phyloP scores from a whole-genome alignment of 129 eudicot species.

The Artemisia argyi region DNA sequence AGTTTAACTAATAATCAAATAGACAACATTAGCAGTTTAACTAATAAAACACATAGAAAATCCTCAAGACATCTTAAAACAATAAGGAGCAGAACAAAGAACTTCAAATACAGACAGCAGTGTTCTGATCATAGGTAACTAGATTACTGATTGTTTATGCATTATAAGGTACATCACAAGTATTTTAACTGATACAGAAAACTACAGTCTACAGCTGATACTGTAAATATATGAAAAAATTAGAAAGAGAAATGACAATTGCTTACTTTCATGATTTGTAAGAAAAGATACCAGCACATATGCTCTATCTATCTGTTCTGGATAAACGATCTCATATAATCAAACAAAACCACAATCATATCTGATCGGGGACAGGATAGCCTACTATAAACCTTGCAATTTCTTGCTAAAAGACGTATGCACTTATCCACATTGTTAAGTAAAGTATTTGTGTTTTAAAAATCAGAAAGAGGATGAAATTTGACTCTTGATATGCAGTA shows the following conservation, averaged over 20 bases:
- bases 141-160: constrained; percentile 8
- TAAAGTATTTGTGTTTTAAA: not conserved
- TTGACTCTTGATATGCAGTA: constrained; percentile 3
- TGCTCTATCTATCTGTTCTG: not conserved
- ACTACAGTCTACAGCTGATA: constrained; percentile 8
- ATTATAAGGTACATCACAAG: constrained; percentile 9
- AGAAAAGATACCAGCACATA: not conserved
- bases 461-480: constrained; percentile 7
- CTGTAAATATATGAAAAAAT: constrained; percentile 2
- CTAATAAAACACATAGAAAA: constrained; percentile 12
- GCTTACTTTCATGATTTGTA: constrained; percentile 5
- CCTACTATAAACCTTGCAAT: not conserved
- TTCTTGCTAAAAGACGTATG: not conserved
- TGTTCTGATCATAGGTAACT: constrained; percentile 1
- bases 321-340: not conserved
- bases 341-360: constrained; percentile 3
- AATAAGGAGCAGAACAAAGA: not conserved
- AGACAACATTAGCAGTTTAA: constrained; percentile 1
- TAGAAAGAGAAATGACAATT: not conserved
- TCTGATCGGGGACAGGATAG: not conserved
- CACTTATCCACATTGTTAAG: not conserved
- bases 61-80: constrained; percentile 1
- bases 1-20: not conserved
- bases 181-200: not conserved
- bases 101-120: constrained; percentile 6